These are phyloP conservation scores for Hanseniaspora occidentalis DNA, from an alignment of 805 yeast species.

Conservation along the genomic window DNA sequence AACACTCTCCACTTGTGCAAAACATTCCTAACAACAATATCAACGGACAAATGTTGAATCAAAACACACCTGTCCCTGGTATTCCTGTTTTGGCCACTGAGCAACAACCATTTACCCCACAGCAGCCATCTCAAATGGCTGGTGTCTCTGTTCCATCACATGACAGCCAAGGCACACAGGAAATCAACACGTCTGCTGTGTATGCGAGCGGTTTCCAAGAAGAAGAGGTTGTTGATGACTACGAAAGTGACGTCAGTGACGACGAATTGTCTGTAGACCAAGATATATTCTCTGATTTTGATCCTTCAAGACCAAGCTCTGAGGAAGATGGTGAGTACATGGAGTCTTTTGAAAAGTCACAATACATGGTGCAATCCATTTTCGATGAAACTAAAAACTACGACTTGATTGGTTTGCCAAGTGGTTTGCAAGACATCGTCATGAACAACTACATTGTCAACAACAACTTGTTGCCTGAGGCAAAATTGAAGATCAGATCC, in stretches of 20 bases:
- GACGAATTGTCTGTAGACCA: conserved; percentile 16
- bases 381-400: conserved; percentile 4
- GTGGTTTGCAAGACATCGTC: conserved; percentile 24
- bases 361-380: background rate
- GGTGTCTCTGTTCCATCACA: no score
- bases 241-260: conserved; percentile 16
- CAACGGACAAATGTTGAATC: no score
- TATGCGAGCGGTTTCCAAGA: background rate
- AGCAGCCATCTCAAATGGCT: no score
- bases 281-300: conserved; percentile 9
- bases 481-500: conserved; percentile 17
- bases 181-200: no score
- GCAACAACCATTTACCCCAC: no score
- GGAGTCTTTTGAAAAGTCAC: background rate
- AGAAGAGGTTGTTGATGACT: conserved; percentile 9
- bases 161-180: no score
- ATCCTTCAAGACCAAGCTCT: conserved; percentile 6
- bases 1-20: background rate
- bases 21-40: background rate
- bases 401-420: conserved; percentile 17
- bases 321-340: background rate
- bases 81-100: no score
- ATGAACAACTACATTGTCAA: conserved; percentile 18
- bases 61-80: no score
- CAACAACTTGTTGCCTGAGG: conserved; percentile 12